phyloP scores from a whole-genome alignment of 768 basidiomycete genomes.

The Pluteus cervinus region DNA sequence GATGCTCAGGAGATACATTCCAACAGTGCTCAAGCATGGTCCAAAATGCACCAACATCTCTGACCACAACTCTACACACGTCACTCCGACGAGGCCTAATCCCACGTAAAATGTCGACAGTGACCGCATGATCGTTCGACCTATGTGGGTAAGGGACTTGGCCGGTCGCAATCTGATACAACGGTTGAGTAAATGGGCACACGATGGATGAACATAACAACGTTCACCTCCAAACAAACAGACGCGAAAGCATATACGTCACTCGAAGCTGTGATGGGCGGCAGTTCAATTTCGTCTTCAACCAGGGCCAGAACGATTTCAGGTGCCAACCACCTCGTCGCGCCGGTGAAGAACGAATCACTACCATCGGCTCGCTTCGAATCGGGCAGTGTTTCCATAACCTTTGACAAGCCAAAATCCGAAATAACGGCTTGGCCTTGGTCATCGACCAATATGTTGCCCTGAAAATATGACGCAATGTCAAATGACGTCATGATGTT shows the following conservation, averaged over 20 bases:
- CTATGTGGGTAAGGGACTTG: constrained; percentile 47
- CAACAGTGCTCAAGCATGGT: constrained; percentile 40
- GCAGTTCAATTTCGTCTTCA: constrained; percentile 38
- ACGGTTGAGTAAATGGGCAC: too few relatives aligned
- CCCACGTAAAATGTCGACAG: constrained; percentile 47
- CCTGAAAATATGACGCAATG: constrained; percentile 22
- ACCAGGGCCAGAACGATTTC: constrained; percentile 47
- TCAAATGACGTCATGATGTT: not conserved
- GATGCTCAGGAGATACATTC: constrained; percentile 25
- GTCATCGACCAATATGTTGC: constrained; percentile 51
- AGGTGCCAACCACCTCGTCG: constrained; percentile 53
- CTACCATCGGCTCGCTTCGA: constrained; percentile 28
- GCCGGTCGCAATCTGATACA: constrained; percentile 51
- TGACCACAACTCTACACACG: constrained; percentile 26
- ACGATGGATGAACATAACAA: too few relatives aligned
- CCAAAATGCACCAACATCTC: constrained; percentile 35
- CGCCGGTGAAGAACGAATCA: constrained; percentile 38
- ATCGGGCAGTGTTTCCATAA: too few relatives aligned
- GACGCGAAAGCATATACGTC: constrained; percentile 60
- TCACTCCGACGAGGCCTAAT: too few relatives aligned
- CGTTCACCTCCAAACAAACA: constrained; percentile 33
- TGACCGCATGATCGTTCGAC: constrained; percentile 50
- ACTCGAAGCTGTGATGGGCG: constrained; percentile 42
- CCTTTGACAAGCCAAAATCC: constrained; percentile 57
- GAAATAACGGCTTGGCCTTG: constrained; percentile 49